Base-by-base conservation (phyloP, 345 rosid species). In the Psidium guajava region DNA sequence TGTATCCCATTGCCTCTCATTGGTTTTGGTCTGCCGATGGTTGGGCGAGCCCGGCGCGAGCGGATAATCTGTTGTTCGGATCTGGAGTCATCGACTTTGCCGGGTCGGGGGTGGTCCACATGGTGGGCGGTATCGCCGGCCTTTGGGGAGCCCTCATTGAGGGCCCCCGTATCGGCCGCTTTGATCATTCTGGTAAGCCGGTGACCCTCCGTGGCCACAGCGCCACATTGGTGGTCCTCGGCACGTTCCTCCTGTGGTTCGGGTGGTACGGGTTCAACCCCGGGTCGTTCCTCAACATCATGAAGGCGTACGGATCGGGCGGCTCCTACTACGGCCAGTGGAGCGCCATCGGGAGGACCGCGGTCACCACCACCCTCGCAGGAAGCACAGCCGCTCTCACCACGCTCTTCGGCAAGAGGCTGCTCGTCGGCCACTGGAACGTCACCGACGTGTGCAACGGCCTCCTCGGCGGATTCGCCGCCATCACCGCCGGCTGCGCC, bases 211-310 rank as follows among this genome's bases (percentile, higher is more conserved):
- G 93, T 22, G 95, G 95, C n/a, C 95, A 93, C 86, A 92, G 92
- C 20, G 93, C 91, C 11, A 88, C 95, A 8, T 85, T 93, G 51
- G 94, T 93, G 25, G 92, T 93, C 51, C 88, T 93, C 18, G 95
- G 95, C 27, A 92, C 95, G 44, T 92, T 92, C 85, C 51, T 93
- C 59, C 86, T 93, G 18, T 93, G 95, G 95, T 93, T 92, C 21
- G 94, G 94, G 3, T 92, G 93, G 94, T 92, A 89, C 18, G 94
- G 94, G 3, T 92, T 92, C 85, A 92, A 91, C 83, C 94, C 95
- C 5, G 95, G 93, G 1, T 93, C 94, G 0, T 93, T 92, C 50
- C 74, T 50, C 28, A 88, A 82, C 28, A 93, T 93, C 75, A 54
- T 92, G 85, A 85, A 85, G 40, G 40, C 86, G 22, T 93, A 93